Base-by-base conservation (phyloP, 495 filamentous ascomycete species). In the Jackrogersella multiformis region DNA sequence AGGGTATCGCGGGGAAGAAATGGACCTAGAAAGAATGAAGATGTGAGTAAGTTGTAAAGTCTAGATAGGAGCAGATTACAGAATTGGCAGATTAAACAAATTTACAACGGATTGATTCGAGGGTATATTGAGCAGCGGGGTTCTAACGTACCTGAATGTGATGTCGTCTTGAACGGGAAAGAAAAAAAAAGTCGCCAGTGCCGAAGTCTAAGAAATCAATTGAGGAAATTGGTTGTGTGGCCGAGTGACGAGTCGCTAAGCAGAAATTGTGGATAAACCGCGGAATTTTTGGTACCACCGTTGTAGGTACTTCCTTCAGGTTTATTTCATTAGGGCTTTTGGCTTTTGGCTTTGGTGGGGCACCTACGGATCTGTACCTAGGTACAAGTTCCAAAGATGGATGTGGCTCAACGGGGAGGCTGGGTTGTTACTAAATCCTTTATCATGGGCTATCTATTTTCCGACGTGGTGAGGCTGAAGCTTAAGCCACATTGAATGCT, bases 191-290 rank as follows among this genome's bases (percentile, higher is more conserved):
- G 53, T 64, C 61, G 52, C 70, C 67, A 71, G 49, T 56, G 59
- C 44, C 64, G 61, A 66, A 69, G 60, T 69, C 64, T 48, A 70
- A 52, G 64, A 73, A 74, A 61, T 73, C 71, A 72, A 72, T 75
- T 72, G 66, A 70, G 62, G 73, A 71, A 75, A 75, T 69, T 71
- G 55, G 66, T 69, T 74, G 73, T 75, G 72, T 38, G 69, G 70
- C 69, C 70, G 39, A n/a, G n/a, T n/a, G n/a, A n/a, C n/a, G n/a
- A n/a, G 44, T 70, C 67, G 67, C 67, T 70, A 70, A 70, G 70
- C 70, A 69, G 67, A 74, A 58, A 71, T 70, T 59, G 61, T 51
- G 70, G 63, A 8, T 52, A 64, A 57, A 59, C 63, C 20, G 20
- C 56, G 56, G 56, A 48, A 52, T 55, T 42, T n/a, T 26, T 16